Conservation (phyloP, 257 asterid genomes). For the Solanum piurae region DNA sequence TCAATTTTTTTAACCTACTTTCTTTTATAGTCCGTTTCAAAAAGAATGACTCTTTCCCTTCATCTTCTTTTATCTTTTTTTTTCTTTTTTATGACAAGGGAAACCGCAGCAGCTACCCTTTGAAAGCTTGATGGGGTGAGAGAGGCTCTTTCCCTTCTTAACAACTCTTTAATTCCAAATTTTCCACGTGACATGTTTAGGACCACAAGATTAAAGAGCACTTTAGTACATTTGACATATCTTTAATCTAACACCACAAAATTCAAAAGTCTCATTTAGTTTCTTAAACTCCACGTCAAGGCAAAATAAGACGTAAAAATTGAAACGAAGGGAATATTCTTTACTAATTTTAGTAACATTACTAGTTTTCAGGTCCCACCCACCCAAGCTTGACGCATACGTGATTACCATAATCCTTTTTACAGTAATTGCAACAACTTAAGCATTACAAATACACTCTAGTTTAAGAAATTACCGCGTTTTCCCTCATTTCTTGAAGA, state of each 20-base stretch:
- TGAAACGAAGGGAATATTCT: not conserved
- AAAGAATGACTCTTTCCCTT: not conserved
- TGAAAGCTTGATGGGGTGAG: too few relatives aligned
- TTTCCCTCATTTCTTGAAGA: not conserved
- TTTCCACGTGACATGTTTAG: not conserved
- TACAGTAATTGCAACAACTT: not conserved
- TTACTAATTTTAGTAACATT: not conserved
- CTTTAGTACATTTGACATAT: not conserved
- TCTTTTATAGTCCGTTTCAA: not conserved
- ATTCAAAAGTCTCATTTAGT: not conserved
- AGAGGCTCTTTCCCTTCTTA: not conserved
- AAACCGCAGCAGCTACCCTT: too few relatives aligned
- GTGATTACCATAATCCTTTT: not conserved
- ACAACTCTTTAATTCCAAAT: not conserved
- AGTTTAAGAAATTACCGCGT: not conserved
- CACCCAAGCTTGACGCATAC: not conserved
- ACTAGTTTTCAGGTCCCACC: not conserved
- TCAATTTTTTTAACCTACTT: not conserved
- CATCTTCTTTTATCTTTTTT: not conserved
- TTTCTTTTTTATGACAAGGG: too few relatives aligned
- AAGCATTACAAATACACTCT: not conserved
- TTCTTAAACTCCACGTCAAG: not conserved
- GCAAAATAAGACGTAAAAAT: not conserved
- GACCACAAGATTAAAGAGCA: not conserved
- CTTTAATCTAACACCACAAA: not conserved